These are phyloP conservation scores for Flaveria trinervia DNA, from an alignment of 129 eudicot species.

Conservation along the genomic window DNA sequence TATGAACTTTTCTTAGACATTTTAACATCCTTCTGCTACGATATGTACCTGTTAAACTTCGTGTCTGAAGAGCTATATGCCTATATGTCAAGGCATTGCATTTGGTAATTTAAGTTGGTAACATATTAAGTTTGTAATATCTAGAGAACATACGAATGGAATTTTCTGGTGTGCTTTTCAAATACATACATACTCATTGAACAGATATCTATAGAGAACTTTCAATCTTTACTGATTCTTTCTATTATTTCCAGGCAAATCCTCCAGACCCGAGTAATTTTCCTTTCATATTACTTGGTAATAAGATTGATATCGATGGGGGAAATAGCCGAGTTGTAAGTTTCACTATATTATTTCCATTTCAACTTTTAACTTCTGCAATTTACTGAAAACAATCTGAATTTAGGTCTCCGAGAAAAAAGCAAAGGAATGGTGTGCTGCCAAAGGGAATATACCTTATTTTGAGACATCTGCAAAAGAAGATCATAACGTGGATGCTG, in stretches of 20 bases:
- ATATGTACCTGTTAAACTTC: neutral
- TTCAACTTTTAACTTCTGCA: neutral
- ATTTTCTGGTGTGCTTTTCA: conserved; percentile 3
- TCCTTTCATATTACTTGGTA: conserved; percentile 90
- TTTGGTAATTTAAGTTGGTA: neutral
- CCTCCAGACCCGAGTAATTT: conserved; percentile 83
- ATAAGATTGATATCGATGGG: conserved; percentile 97
- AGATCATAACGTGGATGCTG: conserved; percentile 83
- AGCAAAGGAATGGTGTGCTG: conserved; percentile 94
- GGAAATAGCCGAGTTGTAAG: conserved; percentile 98
- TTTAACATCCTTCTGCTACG: neutral
- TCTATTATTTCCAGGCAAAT: conserved; percentile 61
- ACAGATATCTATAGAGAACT: neutral
- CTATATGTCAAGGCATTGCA: conserved; percentile 15
- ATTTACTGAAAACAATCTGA: conserved; percentile 12
- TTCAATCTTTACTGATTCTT: neutral
- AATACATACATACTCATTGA: neutral
- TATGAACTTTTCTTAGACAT: too few relatives aligned
- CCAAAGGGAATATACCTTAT: conserved; percentile 94
- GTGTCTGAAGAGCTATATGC: neutral
- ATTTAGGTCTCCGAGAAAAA: conserved; percentile 91
- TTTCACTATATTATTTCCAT: neutral
- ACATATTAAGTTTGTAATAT: neutral
- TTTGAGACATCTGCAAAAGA: conserved; percentile 98
- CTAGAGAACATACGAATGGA: neutral